A percentile compares a stretch with the other conserved stretches of the same genome.
These are phyloP conservation scores for Peronospora farinosa DNA, from an alignment of 352 stramenopile genomes.

Conservation along the genomic window DNA sequence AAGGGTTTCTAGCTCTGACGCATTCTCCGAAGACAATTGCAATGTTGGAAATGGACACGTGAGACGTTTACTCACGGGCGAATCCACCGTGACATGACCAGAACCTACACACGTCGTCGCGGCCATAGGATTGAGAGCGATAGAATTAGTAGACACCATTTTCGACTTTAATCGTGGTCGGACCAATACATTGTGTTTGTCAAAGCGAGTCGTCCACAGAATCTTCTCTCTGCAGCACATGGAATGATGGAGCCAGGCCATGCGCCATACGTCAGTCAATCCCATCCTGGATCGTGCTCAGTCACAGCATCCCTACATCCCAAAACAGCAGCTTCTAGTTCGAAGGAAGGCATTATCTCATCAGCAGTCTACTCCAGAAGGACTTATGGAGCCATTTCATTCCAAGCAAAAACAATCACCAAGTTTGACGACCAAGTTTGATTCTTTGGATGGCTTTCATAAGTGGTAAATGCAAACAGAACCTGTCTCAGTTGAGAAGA, in stretches of 20 bases:
- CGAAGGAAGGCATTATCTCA: too few relatives aligned
- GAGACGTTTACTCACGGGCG: conserved; percentile 20
- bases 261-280: conserved; percentile 29
- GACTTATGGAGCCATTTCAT: too few relatives aligned
- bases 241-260: conserved; percentile 20
- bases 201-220: conserved; percentile 3
- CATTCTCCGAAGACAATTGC: conserved; percentile 18
- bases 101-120: conserved; percentile 2
- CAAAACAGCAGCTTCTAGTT: too few relatives aligned
- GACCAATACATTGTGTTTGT: conserved; percentile 5
- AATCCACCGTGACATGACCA: conserved; percentile 5
- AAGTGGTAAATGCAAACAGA: too few relatives aligned
- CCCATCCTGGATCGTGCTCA: conserved; percentile 19
- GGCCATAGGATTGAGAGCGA: conserved; percentile 5
- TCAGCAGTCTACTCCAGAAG: too few relatives aligned
- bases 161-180: background rate
- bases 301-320: too few relatives aligned
- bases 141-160: conserved; percentile 23
- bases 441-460: too few relatives aligned
- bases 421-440: too few relatives aligned
- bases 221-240: conserved; percentile 15
- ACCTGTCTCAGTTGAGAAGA: too few relatives aligned
- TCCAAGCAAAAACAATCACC: too few relatives aligned
- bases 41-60: conserved; percentile 33
- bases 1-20: conserved; percentile 18